Percentiles rank a stretch among this genome's conserved stretches.
These are phyloP conservation scores for Fistulinella prunicolor DNA, from an alignment of 768 basidiomycete genomes.

Conservation along the genomic window DNA sequence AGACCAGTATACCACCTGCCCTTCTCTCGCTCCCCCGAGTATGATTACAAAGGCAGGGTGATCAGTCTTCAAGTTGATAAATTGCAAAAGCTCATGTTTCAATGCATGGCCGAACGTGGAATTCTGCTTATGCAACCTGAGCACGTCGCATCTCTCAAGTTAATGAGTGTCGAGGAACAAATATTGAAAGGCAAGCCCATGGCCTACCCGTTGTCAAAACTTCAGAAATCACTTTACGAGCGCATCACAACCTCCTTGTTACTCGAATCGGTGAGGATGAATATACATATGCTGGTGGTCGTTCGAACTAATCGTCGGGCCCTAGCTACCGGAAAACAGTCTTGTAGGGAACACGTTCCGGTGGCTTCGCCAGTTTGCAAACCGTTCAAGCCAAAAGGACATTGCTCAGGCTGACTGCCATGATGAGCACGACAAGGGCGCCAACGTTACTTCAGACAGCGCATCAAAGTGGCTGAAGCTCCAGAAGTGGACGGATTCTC, in stretches of 20 bases:
- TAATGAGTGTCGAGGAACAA: no score
- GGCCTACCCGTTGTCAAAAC: no score
- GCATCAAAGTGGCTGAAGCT: conserved; percentile 19
- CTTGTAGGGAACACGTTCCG: background rate
- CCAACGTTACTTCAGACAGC: background rate
- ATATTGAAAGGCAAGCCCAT: no score
- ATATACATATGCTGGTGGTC: background rate
- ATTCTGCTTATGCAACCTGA: conserved; percentile 42
- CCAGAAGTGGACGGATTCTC: conserved; percentile 16
- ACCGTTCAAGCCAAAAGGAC: no score
- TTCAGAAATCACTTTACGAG: no score
- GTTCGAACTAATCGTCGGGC: background rate
- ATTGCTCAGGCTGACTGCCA: fast-evolving
- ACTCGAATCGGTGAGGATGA: background rate
- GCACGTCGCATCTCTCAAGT: no score
- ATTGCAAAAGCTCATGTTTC: no score
- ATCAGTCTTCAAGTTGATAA: conserved; percentile 10
- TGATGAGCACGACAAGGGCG: background rate
- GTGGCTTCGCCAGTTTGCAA: background rate
- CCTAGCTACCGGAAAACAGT: background rate
- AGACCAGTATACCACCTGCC: conserved; percentile 46
- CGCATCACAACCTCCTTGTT: no score
- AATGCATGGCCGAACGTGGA: conserved; percentile 31
- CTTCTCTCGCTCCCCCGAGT: conserved; percentile 39
- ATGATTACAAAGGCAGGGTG: background rate